These are phyloP conservation scores for Allium fistulosum DNA, from an alignment of 106 monocot genomes.

Conservation along the genomic window DNA sequence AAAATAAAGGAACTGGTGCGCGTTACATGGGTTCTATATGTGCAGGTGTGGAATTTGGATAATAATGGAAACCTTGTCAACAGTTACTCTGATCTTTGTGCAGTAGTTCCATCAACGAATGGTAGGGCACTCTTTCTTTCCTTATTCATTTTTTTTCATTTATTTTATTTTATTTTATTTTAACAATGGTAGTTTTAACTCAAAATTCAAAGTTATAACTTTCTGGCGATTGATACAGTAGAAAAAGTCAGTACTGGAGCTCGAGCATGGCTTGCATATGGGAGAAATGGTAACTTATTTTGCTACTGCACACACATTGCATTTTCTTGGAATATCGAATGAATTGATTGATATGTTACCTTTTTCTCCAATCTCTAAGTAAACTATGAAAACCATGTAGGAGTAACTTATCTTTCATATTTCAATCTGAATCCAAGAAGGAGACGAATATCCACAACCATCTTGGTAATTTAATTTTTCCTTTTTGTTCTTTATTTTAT, in stretches of 20 bases:
- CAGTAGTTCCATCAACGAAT: constrained; percentile 20
- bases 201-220: too few species aligned
- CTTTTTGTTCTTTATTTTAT: too few species aligned
- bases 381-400: constrained; percentile 18
- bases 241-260: constrained; percentile 8
- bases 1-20: too few species aligned
- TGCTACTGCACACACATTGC: too few species aligned
- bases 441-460: too few species aligned
- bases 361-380: too few species aligned
- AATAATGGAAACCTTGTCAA: constrained; percentile 59
- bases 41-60: constrained; percentile 68
- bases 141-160: too few species aligned
- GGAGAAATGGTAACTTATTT: constrained; percentile 53
- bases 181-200: too few species aligned
- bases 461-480: too few species aligned
- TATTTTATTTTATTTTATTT: constrained; percentile 13
- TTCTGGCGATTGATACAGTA: neutral
- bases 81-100: constrained; percentile 55
- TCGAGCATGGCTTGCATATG: constrained; percentile 77
- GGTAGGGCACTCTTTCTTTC: constrained; percentile 10
- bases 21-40: neutral
- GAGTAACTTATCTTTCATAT: constrained; percentile 79
- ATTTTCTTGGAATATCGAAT: too few species aligned
- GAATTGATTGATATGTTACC: too few species aligned
- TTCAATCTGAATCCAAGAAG: too few species aligned